Evolutionary conservation across 23 red algal genomes (phyloP), one percentile per base, ranked within the genome.

Genomic region (Cyanidioschyzon merolae): DNA sequence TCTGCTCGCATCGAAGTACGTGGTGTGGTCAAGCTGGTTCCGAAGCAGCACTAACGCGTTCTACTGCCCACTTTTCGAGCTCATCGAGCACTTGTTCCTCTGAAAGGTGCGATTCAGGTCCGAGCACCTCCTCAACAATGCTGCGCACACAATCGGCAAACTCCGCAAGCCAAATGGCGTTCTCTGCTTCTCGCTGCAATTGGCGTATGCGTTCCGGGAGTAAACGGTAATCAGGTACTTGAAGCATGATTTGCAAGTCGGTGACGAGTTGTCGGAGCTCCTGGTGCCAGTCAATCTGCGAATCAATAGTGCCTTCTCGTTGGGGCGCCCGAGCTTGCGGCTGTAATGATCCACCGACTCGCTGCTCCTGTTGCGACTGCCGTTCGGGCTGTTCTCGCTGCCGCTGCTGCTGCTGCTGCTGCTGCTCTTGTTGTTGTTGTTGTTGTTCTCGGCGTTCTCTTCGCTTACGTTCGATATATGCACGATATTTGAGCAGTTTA

Each of bases 51-150:
- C 63, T 71, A 35, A 71, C n/a, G 63, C 63, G 63, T 71, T 71
- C 63, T 3, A 71, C 32, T 7, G 63, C 63, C 63, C 63, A 71
- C 32, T 27, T 7, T 35, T 71, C 63, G 7, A 71, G 63, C 63
- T 71, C 63, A 27, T 71, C 63, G n/a, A 71, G 32, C 63, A 71
- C 63, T 71, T 71, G 63, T 71, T 71, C 63, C 32, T 71, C 63
- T 3, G 16, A 17, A 27, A 71, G 63, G 7, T 71, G n/a, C 12
- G 21, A 35, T 12, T 35, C 63, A 12, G n/a, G 63, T 3, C 32
- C 29, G 12, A 25, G n/a, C 12, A 71, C 63, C 63, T 71, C 63
- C 29, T 71, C 63, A 35, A 71, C 63, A 27, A 71, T 71, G 29
- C 63, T 35, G 63, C 63, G 63, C 21, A 71, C 63, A 35, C 63